phyloP scores from a whole-genome alignment of 2,329 filamentous ascomycete species.

The Exophiala phaeomuriformis region DNA sequence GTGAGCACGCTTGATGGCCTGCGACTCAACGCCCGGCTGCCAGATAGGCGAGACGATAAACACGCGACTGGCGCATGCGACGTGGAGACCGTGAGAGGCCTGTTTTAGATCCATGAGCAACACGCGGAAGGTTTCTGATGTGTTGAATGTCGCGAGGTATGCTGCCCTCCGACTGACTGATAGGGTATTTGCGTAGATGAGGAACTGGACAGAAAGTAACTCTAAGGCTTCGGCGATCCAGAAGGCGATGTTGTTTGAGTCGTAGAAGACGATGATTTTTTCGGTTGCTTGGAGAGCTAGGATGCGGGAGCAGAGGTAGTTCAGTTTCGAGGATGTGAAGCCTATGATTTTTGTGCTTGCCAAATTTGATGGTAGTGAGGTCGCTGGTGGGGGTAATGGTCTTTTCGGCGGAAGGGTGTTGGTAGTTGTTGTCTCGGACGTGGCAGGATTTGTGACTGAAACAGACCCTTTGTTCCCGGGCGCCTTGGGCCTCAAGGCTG shows the following conservation, averaged over 20 bases:
- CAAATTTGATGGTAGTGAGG: conserved; percentile 43
- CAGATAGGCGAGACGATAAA: conserved; percentile 87
- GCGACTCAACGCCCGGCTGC: conserved; percentile 74
- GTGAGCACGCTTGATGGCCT: conserved; percentile 84
- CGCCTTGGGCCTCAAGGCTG: conserved; percentile 1
- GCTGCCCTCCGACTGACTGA: conserved; percentile 58
- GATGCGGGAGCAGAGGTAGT: conserved; percentile 72
- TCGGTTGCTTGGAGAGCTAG: conserved; percentile 60
- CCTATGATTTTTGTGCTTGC: conserved; percentile 59
- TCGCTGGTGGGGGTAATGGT: conserved; percentile 49
- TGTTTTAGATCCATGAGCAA: conserved; percentile 87
- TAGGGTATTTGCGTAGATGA: conserved; percentile 50
- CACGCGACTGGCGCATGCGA: conserved; percentile 73
- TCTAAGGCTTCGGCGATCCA: conserved; percentile 81
- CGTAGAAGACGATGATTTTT: conserved; percentile 90
- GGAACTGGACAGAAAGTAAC: conserved; percentile 55
- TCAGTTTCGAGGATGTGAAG: conserved; percentile 78
- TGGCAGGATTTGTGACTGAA: no score
- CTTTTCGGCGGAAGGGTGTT: conserved; percentile 4
- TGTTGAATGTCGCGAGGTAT: conserved; percentile 73
- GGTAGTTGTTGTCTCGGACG: background rate
- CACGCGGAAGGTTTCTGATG: conserved; percentile 62
- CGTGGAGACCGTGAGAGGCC: conserved; percentile 80
- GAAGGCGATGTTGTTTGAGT: conserved; percentile 76
- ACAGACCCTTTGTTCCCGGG: no score